A percentile compares a stretch with the other conserved stretches of the same genome.
Evolutionary conservation across 495 filamentous ascomycete species (phyloP).

Genomic region (Penicillium longicatenatum): DNA sequence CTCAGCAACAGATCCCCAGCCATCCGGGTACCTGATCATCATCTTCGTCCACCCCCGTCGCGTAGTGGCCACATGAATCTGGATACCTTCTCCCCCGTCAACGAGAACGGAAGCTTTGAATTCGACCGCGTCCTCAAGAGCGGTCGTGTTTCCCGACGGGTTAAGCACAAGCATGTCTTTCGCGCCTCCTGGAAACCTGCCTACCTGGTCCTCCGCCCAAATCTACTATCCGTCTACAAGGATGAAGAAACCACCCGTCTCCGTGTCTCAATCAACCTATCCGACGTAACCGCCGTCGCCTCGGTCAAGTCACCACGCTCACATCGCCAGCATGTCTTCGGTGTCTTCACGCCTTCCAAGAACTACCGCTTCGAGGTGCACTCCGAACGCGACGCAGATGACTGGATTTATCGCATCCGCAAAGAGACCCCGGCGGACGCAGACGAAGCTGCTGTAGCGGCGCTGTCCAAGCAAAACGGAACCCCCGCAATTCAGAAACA

Average conservation of each 20-base stretch:
- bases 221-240: constrained; percentile 94
- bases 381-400: constrained; percentile 72
- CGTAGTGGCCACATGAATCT: constrained; percentile 58
- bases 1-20: constrained; percentile 27
- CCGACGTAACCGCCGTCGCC: constrained; percentile 89
- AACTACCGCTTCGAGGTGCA: constrained; percentile 87
- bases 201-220: constrained; percentile 88
- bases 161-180: constrained; percentile 88
- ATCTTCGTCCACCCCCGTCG: constrained; percentile 16
- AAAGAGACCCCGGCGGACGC: constrained; percentile 79
- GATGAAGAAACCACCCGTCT: constrained; percentile 86
- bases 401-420: constrained; percentile 85
- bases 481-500: constrained; percentile 36
- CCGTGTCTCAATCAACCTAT: constrained; percentile 80
- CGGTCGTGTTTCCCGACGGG: constrained; percentile 82
- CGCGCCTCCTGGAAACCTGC: constrained; percentile 77
- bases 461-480: constrained; percentile 47
- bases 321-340: constrained; percentile 79
- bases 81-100: constrained; percentile 78
- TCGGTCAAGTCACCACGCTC: constrained; percentile 85
- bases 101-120: constrained; percentile 93
- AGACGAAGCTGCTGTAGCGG: constrained; percentile 77
- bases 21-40: constrained; percentile 34
- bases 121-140: constrained; percentile 91
- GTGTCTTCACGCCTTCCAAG: constrained; percentile 85